Evolutionary conservation across 306 rosid species (phyloP).

Genomic region (Bauhinia variegata): DNA sequence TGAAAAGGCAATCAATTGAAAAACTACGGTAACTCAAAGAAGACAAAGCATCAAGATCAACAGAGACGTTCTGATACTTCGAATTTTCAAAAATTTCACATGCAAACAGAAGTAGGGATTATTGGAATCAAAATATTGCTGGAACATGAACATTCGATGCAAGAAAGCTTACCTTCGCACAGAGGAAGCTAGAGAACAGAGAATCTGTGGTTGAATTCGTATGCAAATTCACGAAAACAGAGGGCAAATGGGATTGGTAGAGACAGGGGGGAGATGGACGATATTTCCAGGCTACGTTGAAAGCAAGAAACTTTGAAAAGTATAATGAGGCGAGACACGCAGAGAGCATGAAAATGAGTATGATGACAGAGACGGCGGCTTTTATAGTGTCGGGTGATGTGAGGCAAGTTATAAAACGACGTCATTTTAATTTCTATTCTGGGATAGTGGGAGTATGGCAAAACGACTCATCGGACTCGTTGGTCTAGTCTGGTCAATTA

Average conservation of each 20-base stretch:
- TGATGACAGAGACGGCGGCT: no score
- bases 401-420: no score
- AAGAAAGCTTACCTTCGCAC: neutral
- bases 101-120: neutral
- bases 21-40: neutral
- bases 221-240: neutral
- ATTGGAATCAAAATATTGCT: neutral
- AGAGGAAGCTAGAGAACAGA: neutral
- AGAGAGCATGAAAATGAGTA: no score
- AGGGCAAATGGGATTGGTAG: neutral
- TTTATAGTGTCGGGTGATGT: no score
- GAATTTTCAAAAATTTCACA: neutral
- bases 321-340: no score
- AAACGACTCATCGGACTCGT: no score
- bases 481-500: no score
- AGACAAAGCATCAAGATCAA: neutral
- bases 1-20: neutral
- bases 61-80: neutral
- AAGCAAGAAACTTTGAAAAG: no score
- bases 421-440: no score
- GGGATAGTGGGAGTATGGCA: no score
- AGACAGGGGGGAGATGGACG: neutral
- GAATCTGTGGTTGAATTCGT: neutral
- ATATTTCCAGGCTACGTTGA: no score
- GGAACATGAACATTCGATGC: neutral